A percentile compares a stretch with the other conserved stretches of the same genome.
phyloP scores from a whole-genome alignment of 2,329 filamentous ascomycete genomes.

The Aspergillus ustus region DNA sequence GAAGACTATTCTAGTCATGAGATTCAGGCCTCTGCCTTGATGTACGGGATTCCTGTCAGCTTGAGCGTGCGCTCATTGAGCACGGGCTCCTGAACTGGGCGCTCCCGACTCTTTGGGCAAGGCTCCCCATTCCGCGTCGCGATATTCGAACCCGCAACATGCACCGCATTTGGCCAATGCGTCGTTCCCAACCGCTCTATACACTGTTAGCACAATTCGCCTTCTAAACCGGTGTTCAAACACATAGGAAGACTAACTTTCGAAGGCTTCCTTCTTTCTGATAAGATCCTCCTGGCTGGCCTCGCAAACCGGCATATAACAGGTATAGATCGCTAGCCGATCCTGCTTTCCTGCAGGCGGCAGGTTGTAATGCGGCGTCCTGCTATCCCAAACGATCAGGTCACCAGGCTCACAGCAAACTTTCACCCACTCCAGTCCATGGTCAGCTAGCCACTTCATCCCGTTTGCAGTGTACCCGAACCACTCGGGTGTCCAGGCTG shows the following conservation, averaged over 20 bases:
- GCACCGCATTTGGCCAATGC: constrained; percentile 42
- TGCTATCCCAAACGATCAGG: constrained; percentile 49
- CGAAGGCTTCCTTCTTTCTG: constrained; percentile 49
- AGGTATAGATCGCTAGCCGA: constrained; percentile 46
- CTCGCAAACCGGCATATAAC: constrained; percentile 46
- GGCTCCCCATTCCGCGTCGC: constrained; percentile 28
- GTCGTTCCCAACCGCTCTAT: constrained; percentile 43
- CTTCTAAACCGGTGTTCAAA: background rate
- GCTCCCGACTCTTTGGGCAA: constrained; percentile 37
- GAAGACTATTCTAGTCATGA: background rate
- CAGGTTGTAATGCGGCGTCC: constrained; percentile 47
- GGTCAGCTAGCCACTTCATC: constrained; percentile 40
- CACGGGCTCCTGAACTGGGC: constrained; percentile 46
- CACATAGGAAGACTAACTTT: constrained; percentile 21
- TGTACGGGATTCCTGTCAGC: constrained; percentile 55
- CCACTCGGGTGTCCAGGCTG: constrained; percentile 36
- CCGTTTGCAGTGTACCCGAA: constrained; percentile 36
- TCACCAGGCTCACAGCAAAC: constrained; percentile 51
- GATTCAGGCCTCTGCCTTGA: background rate
- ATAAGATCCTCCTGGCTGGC: constrained; percentile 48
- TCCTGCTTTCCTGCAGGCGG: constrained; percentile 36
- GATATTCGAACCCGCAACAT: constrained; percentile 27
- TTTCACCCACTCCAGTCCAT: constrained; percentile 39
- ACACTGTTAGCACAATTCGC: background rate
- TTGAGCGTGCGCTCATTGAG: constrained; percentile 50